Base-by-base conservation (phyloP, 306 rosid species). In the Begonia peltatifolia region DNA sequence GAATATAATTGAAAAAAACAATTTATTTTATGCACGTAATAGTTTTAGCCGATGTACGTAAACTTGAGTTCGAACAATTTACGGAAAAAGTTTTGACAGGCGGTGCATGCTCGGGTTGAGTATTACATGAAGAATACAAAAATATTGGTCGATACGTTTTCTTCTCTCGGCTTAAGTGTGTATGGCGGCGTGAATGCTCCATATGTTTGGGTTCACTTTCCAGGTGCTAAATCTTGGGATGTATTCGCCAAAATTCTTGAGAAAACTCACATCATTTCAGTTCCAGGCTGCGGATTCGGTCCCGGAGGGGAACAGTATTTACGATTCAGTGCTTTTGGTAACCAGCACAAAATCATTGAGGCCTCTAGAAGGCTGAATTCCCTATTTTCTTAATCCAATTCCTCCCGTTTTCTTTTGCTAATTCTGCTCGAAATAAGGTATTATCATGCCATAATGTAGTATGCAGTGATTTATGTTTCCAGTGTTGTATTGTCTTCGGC, bases 101-200 rank as follows among this genome's bases (percentile, higher is more conserved):
- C 85, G 5, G 52, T 76, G 54, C 63, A 62, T 50, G 68, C 74
- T 35, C 63, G 63, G 30, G 60, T 64, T 30, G 65, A 57, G 52
- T 55, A 71, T 74, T 80, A 80, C 71, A 84, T 71, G 88, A 77
- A 75, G 59, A 84, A 84, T 47, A 83, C 88, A 57, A 71, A 75
- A 51, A 75, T 84, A 47, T 69, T 84, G 72, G 67, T 69, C 4
- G 65, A 73, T 36, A 71, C 83, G 53, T 64, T 84, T 58, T 42
- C 66, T 41, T 75, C 83, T 51, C 70, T 80, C 14, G 94, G 94
- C 51, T 47, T 80, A 49, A 61, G 67, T 54, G 81, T 69, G 41
- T 80, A 78, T 44, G 94, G 88, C 0, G 78, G 86, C 10, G 57
- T 58, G 63, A 84, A 84, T 58, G 86, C 94, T 50, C 89, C 94